These are phyloP conservation scores for Leptographium lundbergii DNA, from an alignment of 2,329 filamentous ascomycete genomes.

Conservation along the genomic window DNA sequence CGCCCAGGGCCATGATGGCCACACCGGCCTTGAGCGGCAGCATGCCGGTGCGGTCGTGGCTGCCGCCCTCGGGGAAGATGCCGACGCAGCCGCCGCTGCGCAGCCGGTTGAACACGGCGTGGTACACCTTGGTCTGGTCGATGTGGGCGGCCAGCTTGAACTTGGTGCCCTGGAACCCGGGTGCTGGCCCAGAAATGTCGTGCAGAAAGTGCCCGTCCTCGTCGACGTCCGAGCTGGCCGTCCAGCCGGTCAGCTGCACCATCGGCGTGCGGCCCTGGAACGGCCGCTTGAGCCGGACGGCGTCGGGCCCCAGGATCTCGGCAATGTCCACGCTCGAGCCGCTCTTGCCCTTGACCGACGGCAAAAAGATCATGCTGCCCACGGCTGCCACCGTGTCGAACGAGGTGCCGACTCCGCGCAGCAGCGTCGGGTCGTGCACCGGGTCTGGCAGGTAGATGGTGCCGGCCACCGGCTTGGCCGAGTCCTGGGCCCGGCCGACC, in stretches of 20 bases:
- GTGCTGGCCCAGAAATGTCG: slow-evolving; percentile 37
- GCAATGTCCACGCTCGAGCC: slow-evolving; percentile 74
- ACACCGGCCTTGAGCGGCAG: slow-evolving; percentile 92
- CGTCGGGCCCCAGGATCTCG: slow-evolving; percentile 66
- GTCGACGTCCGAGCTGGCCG: slow-evolving; percentile 42
- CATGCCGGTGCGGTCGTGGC: slow-evolving; percentile 84
- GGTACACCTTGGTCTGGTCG: slow-evolving; percentile 86
- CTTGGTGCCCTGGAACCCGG: slow-evolving; percentile 61
- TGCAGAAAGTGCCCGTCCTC: slow-evolving; percentile 51
- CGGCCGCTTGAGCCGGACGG: slow-evolving; percentile 74
- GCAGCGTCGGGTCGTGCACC: slow-evolving; percentile 65
- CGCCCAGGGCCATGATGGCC: slow-evolving; percentile 92
- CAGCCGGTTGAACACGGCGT: slow-evolving; percentile 79
- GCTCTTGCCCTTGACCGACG: slow-evolving; percentile 63
- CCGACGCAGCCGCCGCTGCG: slow-evolving; percentile 78
- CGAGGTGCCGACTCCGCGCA: slow-evolving; percentile 68
- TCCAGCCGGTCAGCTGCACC: slow-evolving; percentile 66
- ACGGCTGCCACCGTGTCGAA: slow-evolving; percentile 67
- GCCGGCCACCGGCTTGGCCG: slow-evolving; percentile 66
- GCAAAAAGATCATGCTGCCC: slow-evolving; percentile 77
- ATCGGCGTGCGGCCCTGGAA: slow-evolving; percentile 68
- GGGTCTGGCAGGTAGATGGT: slow-evolving; percentile 84
- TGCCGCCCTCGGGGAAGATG: slow-evolving; percentile 94
- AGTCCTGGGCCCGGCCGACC: slow-evolving; percentile 85
- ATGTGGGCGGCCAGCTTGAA: slow-evolving; percentile 88